Percentiles rank a stretch among this genome's conserved stretches.
Conservation (phyloP, 768 basidiomycete genomes). For the Calocybe cyanea region DNA sequence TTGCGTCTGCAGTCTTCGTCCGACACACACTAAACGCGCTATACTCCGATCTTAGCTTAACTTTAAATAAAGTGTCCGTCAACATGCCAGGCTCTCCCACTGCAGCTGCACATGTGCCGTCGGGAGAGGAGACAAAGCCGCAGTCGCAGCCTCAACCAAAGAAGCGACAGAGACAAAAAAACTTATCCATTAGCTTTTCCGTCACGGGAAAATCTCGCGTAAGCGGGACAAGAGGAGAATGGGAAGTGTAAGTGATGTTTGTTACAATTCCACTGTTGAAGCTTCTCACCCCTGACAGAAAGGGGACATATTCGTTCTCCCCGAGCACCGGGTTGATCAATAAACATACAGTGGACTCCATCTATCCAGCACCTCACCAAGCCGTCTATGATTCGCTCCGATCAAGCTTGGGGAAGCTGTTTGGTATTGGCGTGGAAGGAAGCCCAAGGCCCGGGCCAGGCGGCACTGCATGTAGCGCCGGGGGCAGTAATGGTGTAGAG, state of each 20-base stretch:
- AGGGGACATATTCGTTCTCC: constrained; percentile 73
- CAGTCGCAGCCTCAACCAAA: constrained; percentile 2
- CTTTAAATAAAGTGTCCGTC: constrained; percentile 46
- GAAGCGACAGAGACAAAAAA: constrained; percentile 49
- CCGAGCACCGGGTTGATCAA: constrained; percentile 61
- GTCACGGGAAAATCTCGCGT: constrained; percentile 62
- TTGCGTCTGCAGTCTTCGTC: constrained; percentile 64
- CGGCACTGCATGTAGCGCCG: background rate
- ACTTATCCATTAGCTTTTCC: constrained; percentile 47
- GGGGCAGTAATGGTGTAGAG: background rate
- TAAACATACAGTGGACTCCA: constrained; percentile 67
- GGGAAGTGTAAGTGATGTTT: constrained; percentile 60
- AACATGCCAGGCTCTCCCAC: constrained; percentile 22
- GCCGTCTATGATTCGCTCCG: constrained; percentile 64
- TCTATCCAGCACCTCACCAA: constrained; percentile 72
- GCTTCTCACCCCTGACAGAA: constrained; percentile 29
- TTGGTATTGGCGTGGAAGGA: constrained; percentile 22
- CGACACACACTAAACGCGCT: constrained; percentile 74
- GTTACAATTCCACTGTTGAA: constrained; percentile 3
- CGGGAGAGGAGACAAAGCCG: background rate
- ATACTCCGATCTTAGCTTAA: constrained; percentile 61
- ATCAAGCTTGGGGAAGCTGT: constrained; percentile 33
- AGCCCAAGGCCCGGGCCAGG: background rate
- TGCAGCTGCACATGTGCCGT: constrained; percentile 3
- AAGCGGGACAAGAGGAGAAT: constrained; percentile 58